phyloP scores from a whole-genome alignment of 768 basidiomycete genomes.

The Collybia nuda region DNA sequence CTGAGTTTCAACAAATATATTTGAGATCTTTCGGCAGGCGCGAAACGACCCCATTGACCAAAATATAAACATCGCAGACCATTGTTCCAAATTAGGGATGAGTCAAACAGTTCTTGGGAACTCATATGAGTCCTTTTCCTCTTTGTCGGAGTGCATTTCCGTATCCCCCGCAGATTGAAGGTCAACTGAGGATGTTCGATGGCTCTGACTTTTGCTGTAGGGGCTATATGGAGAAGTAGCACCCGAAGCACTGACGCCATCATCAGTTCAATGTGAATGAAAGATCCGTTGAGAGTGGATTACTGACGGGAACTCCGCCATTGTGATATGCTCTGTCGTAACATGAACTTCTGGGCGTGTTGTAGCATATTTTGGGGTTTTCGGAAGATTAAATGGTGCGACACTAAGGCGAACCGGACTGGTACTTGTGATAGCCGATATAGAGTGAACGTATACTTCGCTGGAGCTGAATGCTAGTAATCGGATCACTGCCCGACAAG shows the following conservation, averaged over 20 bases:
- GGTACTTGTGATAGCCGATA: slow-evolving; percentile 34
- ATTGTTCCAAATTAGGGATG: neutral
- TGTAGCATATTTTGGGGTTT: slow-evolving; percentile 27
- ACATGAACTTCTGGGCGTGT: slow-evolving; percentile 52
- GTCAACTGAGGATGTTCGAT: slow-evolving; percentile 24
- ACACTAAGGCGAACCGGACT: slow-evolving; percentile 31
- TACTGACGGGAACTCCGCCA: slow-evolving; percentile 54
- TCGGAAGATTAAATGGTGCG: slow-evolving; percentile 19
- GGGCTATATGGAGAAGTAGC: slow-evolving; percentile 25
- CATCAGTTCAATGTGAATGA: neutral
- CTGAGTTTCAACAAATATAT: too few relatives aligned
- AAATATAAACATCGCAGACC: too few relatives aligned
- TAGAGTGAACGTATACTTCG: slow-evolving; percentile 47
- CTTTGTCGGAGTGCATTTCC: slow-evolving; percentile 25
- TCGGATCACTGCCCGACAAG: slow-evolving; percentile 69
- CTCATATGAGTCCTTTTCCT: slow-evolving; percentile 22
- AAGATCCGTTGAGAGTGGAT: neutral
- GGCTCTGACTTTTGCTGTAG: slow-evolving; percentile 21
- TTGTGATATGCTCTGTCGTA: slow-evolving; percentile 60
- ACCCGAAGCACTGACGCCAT: slow-evolving; percentile 11
- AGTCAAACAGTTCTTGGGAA: slow-evolving; percentile 16
- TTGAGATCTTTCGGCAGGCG: too few relatives aligned
- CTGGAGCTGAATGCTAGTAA: slow-evolving; percentile 53
- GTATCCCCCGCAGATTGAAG: slow-evolving; percentile 23
- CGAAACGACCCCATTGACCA: too few relatives aligned